Base-by-base conservation (phyloP, 208 protist genomes). In the Leishmania arabica region DNA sequence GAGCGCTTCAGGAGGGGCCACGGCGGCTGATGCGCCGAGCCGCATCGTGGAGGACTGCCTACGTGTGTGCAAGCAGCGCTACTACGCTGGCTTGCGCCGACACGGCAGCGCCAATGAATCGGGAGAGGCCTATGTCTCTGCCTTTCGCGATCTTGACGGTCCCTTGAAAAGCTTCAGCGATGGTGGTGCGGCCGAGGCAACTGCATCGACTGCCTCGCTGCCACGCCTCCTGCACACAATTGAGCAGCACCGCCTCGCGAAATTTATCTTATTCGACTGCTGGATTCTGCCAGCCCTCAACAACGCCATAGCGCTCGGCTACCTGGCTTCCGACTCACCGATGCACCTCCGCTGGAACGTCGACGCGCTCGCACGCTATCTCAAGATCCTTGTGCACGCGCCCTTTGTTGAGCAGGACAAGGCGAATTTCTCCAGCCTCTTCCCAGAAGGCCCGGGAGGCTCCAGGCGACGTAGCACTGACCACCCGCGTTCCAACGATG, bases 211-310 rank as follows among this genome's bases (percentile, higher is more conserved):
- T 78, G 68, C 45, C 53, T 91, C 42, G 21, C 37, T 82, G 56
- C 84, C 86, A n/a, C 84, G 89, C 11, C 93, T 98, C 19, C 83
- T 96, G 17, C 77, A 83, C 51, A 93, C 79, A 37, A 91, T 98
- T 60, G 92, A 96, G 87, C 87, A 90, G 64, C 89, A 93, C 73
- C 89, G 93, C 5, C 79, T 98, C 31, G 87, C 89, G 0, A 95
- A 95, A 77, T 98, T 98, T 80, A 80, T 98, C 66, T 84, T 98
- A 34, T 98, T 98, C 79, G 95, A 98, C 84, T 92, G 82, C 69
- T 98, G 95, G 93, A 95, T 98, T 75, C 82, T 98, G 34, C 93
- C 93, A 0, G 81, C 90, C 24, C 83, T 98, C 54, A 98, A 93
- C 85, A 95, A 96, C 77, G 89, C 90, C 11, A 77, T 93, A 24